phyloP scores from a whole-genome alignment of 148 eudicot genomes.

The Persicaria maculosa region DNA sequence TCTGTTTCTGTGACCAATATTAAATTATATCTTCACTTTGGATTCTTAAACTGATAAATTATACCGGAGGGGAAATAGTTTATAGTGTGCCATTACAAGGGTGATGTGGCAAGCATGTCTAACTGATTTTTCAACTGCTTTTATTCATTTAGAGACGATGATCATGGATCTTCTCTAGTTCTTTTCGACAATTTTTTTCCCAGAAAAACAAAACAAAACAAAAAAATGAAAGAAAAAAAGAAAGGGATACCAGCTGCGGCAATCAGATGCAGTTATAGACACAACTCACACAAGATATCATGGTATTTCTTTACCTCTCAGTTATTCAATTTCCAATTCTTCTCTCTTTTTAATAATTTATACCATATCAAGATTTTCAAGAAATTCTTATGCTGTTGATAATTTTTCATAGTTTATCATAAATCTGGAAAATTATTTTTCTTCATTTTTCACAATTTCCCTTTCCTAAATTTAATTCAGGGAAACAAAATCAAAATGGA shows the following conservation, averaged over 20 bases:
- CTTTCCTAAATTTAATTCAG: too few relatives aligned
- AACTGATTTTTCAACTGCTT: background rate
- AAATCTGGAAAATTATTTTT: too few relatives aligned
- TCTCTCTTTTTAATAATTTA: background rate
- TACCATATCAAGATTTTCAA: background rate
- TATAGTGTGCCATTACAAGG: background rate
- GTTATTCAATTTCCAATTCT: background rate
- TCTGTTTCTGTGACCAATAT: background rate
- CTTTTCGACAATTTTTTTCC: background rate
- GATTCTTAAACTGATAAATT: background rate
- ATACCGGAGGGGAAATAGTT: background rate
- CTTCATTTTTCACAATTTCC: too few relatives aligned
- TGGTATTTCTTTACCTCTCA: background rate
- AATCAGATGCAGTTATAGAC: slow-evolving; percentile 3
- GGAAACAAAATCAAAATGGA: background rate
- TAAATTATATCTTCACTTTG: background rate
- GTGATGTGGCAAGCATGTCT: background rate
- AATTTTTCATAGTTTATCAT: background rate
- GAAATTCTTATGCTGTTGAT: background rate
- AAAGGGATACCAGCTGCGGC: background rate
- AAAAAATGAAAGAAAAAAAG: background rate
- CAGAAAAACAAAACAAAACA: background rate
- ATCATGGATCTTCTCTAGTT: slow-evolving; percentile 1
- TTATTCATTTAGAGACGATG: background rate
- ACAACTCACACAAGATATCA: background rate